Evolutionary conservation across 2,329 filamentous ascomycete genomes (phyloP), one percentile per base, ranked within the genome.

Genomic region (Apiospora koreana): DNA sequence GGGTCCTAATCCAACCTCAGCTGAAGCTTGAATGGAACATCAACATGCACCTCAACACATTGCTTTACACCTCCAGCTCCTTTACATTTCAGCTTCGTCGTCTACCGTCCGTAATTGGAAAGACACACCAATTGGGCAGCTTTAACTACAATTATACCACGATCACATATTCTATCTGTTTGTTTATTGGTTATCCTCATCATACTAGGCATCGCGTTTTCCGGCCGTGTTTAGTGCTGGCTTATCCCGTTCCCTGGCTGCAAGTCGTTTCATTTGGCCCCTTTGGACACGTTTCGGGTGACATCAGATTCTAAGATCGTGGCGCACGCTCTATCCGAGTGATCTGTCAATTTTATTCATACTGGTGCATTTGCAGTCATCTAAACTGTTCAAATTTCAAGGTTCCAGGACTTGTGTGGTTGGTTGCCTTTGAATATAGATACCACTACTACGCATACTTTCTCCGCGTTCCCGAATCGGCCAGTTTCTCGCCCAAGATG

Each of bases 1-100:
- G 54, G 54, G 54, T 62, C 31, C 54, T 62, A n/a, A 62, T 23
- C 54, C 31, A 62, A 62, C 54, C 54, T 62, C 54, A 62, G 54
- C 54, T 62, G 54, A 62, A 62, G 54, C 54, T 62, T 62, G 8
- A 62, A 38, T 38, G 54, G 54, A 62, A 62, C 54, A 38, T 62
- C 54, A 38, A 62, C 31, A 38, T 58, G 50, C 50, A 58, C 50
- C 25, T 58, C 28, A 21, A 35, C 50, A 21, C 25, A 54, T 28
- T 28, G 14, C 21, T 38, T 62, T 14, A 31, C 48, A 58, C 38
- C n/a, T n/a, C n/a, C n/a, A n/a, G n/a, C 4, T 41, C 2, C 38
- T 9, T 41, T 41, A n/a, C 28, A 58, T n/a, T 21, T 2, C 50
- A 58, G 50, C 50, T n/a, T 58, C 50, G 50, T 35, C 16, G 28